Percentiles rank a stretch among this genome's conserved stretches.
These are phyloP conservation scores for Vitis hybrid DNA, from an alignment of 177 flowering plant species.

Conservation along the genomic window DNA sequence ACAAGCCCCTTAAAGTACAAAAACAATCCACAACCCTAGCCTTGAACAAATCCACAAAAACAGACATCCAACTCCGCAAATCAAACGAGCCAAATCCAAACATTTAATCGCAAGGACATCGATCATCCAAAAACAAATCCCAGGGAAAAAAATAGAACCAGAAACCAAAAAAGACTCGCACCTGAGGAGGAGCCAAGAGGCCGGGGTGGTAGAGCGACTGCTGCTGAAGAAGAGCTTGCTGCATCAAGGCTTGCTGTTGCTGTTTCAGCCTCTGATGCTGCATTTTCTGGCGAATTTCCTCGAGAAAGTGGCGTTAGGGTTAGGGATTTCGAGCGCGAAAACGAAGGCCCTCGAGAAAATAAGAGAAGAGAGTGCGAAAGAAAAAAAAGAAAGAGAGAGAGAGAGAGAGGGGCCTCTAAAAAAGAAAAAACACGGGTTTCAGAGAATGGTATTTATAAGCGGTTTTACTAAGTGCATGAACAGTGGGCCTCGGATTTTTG, in stretches of 20 bases:
- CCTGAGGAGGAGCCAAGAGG: slow-evolving; percentile 88
- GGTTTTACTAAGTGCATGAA: neutral
- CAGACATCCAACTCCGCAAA: neutral
- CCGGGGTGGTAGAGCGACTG: slow-evolving; percentile 91
- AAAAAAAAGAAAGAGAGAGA: slow-evolving; percentile 7
- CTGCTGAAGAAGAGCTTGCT: slow-evolving; percentile 86
- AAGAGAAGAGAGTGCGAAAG: neutral
- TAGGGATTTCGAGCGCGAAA: neutral
- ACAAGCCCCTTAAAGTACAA: neutral
- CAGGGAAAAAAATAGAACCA: neutral
- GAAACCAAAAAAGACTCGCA: slow-evolving; percentile 9
- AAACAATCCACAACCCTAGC: slow-evolving; percentile 1
- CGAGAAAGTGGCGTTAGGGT: slow-evolving; percentile 18
- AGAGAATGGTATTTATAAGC: slow-evolving; percentile 5
- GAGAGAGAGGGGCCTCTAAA: slow-evolving; percentile 11
- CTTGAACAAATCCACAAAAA: neutral
- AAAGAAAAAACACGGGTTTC: slow-evolving; percentile 3
- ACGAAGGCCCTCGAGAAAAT: slow-evolving; percentile 10
- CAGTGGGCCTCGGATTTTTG: too few species aligned
- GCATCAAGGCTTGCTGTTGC: slow-evolving; percentile 80
- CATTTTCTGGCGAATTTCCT: slow-evolving; percentile 34
- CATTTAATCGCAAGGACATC: neutral
- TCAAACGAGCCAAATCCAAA: neutral
- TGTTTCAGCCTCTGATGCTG: slow-evolving; percentile 86
- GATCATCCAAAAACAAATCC: neutral